Conservation (phyloP, 352 stramenopile genomes). For the Pythium aristosporum region DNA sequence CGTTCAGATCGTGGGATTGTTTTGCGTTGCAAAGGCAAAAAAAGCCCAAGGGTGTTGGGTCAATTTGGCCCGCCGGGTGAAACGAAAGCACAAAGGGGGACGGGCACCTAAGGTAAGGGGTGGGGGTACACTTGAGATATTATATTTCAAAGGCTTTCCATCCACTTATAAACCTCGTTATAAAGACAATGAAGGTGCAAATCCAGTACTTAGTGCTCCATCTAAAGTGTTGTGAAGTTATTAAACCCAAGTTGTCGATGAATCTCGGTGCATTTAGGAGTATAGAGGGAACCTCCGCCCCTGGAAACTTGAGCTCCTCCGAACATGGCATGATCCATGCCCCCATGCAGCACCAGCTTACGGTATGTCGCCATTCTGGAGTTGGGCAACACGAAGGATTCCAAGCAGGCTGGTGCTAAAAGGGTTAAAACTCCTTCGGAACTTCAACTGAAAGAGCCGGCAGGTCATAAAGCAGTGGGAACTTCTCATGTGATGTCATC, state of each 20-base stretch:
- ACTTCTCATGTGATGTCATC: neutral
- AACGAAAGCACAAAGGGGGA: constrained; percentile 11
- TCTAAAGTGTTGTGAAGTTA: neutral
- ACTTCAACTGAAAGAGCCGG: constrained; percentile 21
- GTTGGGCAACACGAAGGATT: constrained; percentile 2
- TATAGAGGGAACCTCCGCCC: neutral
- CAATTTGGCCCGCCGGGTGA: constrained; percentile 5
- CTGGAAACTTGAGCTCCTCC: neutral
- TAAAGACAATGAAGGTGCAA: neutral
- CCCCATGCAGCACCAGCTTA: constrained; percentile 2
- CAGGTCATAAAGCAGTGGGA: neutral
- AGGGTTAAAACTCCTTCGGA: constrained; percentile 17
- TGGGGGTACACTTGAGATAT: constrained; percentile 11
- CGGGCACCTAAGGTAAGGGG: constrained; percentile 1
- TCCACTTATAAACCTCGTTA: neutral
- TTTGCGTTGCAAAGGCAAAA: constrained; percentile 9
- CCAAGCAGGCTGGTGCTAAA: neutral
- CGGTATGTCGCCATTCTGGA: neutral
- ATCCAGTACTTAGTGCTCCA: neutral
- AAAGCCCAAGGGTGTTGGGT: constrained; percentile 10
- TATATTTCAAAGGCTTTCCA: constrained; percentile 4
- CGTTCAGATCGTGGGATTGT: constrained; percentile 29
- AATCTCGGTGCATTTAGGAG: neutral
- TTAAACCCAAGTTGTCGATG: constrained; percentile 1
- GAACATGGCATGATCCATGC: neutral